phyloP scores from a whole-genome alignment of 2,329 filamentous ascomycete species.

The Colletotrichum sp. region DNA sequence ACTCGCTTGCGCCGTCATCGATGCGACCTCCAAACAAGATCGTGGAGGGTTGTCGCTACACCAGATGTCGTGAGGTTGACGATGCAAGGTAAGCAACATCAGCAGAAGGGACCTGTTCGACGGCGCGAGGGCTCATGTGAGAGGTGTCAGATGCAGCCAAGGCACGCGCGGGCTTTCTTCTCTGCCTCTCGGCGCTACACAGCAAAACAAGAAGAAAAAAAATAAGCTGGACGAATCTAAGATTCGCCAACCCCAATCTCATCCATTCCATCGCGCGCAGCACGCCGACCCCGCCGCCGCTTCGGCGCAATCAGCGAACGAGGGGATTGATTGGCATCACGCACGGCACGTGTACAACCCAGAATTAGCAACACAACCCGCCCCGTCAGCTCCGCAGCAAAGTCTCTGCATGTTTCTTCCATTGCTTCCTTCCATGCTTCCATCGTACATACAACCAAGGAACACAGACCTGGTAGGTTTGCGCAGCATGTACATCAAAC shows the following conservation, averaged over 20 bases:
- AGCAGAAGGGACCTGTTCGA: neutral
- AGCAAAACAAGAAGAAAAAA: neutral
- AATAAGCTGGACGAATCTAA: neutral
- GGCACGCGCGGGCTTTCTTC: neutral
- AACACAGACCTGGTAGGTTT: neutral
- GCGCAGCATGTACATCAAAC: neutral
- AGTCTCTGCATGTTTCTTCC: neutral
- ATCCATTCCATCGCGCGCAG: neutral
- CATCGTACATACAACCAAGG: neutral
- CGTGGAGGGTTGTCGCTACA: neutral
- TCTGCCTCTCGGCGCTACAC: neutral
- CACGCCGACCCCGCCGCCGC: neutral
- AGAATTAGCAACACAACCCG: neutral
- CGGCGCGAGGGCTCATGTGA: neutral
- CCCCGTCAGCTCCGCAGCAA: neutral
- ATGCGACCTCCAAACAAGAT: neutral
- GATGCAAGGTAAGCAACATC: neutral
- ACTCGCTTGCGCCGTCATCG: neutral
- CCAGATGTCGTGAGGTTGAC: neutral
- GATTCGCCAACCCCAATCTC: neutral
- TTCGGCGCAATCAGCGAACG: neutral
- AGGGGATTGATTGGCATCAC: neutral
- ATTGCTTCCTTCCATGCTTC: neutral
- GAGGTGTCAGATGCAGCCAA: neutral
- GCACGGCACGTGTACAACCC: neutral